Base-by-base conservation (phyloP, 2,329 filamentous ascomycete species). In the Chrysosporium queenslandicum region DNA sequence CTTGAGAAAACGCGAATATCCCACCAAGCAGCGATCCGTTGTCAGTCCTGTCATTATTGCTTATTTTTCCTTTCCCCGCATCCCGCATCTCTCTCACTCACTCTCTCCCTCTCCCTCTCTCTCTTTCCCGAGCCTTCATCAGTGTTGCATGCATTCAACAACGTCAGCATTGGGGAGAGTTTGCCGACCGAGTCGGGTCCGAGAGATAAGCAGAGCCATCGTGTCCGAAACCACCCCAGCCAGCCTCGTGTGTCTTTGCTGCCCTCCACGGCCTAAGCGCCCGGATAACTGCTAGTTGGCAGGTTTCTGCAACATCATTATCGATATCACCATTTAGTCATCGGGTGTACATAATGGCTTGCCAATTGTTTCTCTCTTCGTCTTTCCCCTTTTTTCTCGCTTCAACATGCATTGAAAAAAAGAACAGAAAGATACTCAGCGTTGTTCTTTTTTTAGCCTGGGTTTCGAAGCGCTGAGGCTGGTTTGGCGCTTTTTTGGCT, bases 401-500 rank as follows among this genome's bases (percentile, higher is more conserved):
- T 9, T n/a, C 27, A 11, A 11, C 6, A 16, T 37, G 34, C 8
- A 37, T 7, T 7, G 14, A 18, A 9, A 37, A 18, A 37, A 16
- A 18, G 4, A 37, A 6, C 11, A 6, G 11, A 34, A 34, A 34
- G n/a, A 34, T 7, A 29, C 2, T 9, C 14, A 20, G 41, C 12
- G 12, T 32, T 27, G 20, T 34, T 18, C 16, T n/a, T 27, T 45
- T 30, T 27, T 45, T 30, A 18, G 41, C 41, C 37, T 18, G 12
- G n/a, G n/a, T n/a, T 27, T 16, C 36, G 34, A 41, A 49, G 16
- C 46, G 46, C 46, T 41, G 46, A 41, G 34, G 46, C 46, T 30
- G 46, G n/a, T 36, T 41, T 36, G 32, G 12, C 18, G 14, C 3
- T 2, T n/a, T n/a, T n/a, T n/a, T n/a, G n/a, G n/a, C n/a, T 18